Base-by-base conservation (phyloP, 768 basidiomycete species). In the Infundibulicybe gibba region DNA sequence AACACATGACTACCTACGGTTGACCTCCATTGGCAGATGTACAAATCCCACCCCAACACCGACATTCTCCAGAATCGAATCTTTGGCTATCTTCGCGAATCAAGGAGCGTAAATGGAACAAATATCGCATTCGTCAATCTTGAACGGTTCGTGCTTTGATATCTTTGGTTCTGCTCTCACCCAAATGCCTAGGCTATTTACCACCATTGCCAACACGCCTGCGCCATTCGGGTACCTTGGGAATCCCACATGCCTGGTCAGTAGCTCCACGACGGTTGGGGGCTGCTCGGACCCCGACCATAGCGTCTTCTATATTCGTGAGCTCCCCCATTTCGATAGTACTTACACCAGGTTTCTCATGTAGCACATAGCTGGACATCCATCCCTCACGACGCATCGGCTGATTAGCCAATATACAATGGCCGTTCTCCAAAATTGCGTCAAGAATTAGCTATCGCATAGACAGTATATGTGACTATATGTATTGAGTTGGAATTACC, bases 81-180 rank as follows among this genome's bases (percentile, higher is more conserved):
- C 5, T 65, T 65, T 42, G 39, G 45, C 3, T 62, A 64, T 45
- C 48, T 66, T 17, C 50, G 49, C 3, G 50, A 58, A 19, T 53
- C 62, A 9, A 54, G 60, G 45, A 32, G 44, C 6, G 45, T 51
- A 6, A 66, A 66, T 48, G 60, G 60, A 21, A 65, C 64, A 5
- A 57, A 61, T 35, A 52, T 65, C 34, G 62, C 65, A 1, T 61
- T 61, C 39, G 61, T 65, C 11, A 59, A 66, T 41, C 57, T 64
- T 10, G 45, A 61, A 45, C 47, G 53, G 58, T 60, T 40, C 32
- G 8, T 32, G 6, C 43, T 41, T 42, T 19, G 9, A 32, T 14
- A 25, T 16, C 25, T 32, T 17, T 41, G 20, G 30, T 25, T 32
- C 41, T 21, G n/a, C 25, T 32, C 12, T 21, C 16, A 33, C 31